These are phyloP conservation scores for Chalciporus sp. DNA, from an alignment of 1,284 basidiomycete genomes.

Conservation along the genomic window DNA sequence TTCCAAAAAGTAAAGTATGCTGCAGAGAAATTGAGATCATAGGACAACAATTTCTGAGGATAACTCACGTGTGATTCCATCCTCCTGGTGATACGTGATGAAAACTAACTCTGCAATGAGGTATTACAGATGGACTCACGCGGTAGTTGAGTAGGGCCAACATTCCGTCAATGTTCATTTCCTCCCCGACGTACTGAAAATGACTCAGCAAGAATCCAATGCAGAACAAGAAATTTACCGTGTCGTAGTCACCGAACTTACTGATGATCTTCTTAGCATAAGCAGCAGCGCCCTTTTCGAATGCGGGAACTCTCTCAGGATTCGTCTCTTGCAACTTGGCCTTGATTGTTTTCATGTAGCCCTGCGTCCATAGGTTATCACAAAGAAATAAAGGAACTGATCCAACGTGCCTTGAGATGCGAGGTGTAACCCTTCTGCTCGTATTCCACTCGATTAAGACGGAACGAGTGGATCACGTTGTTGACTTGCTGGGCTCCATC, in stretches of 20 bases:
- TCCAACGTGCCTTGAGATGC: conserved; percentile 77
- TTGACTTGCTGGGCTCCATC: conserved; percentile 80
- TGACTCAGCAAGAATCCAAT: neutral
- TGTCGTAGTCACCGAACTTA: conserved; percentile 92
- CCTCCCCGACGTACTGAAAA: conserved; percentile 82
- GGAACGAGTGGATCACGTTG: conserved; percentile 94
- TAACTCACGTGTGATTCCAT: conserved; percentile 74
- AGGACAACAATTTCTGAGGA: neutral
- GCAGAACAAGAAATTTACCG: conserved; percentile 47
- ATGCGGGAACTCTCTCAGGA: conserved; percentile 73
- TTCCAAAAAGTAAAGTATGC: conserved; percentile 96
- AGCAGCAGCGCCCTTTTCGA: conserved; percentile 81
- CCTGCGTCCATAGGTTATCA: conserved; percentile 43
- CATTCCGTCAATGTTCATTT: conserved; percentile 89
- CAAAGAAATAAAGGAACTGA: neutral
- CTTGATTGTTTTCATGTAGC: conserved; percentile 86
- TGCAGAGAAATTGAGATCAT: conserved; percentile 34
- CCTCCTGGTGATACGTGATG: conserved; percentile 45
- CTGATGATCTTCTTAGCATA: conserved; percentile 89
- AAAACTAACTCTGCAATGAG: conserved; percentile 2
- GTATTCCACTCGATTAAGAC: conserved; percentile 82
- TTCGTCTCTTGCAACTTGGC: conserved; percentile 56
- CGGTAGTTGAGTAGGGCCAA: conserved; percentile 87
- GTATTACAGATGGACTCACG: conserved; percentile 39
- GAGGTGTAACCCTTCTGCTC: conserved; percentile 91